These are phyloP conservation scores for Thermothelomyces thermophilus DNA, from an alignment of 2,329 filamentous ascomycete species.

Conservation along the genomic window DNA sequence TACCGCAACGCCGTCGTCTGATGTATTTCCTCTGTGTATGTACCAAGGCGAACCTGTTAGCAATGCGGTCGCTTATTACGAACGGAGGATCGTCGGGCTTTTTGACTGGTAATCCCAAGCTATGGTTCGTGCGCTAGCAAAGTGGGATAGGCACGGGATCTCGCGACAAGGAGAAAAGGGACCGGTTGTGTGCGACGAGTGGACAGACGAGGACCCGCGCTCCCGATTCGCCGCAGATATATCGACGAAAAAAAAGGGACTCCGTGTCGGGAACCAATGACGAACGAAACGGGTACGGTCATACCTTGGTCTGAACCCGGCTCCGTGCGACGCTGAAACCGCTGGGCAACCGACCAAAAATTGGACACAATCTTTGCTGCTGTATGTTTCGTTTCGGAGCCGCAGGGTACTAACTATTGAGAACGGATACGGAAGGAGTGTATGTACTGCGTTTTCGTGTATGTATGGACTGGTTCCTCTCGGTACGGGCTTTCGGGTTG, in stretches of 20 bases:
- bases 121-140: slow-evolving; percentile 6
- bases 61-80: not conserved
- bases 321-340: slow-evolving; percentile 13
- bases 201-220: slow-evolving; percentile 5
- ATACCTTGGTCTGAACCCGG: slow-evolving; percentile 18
- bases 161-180: slow-evolving; percentile 13
- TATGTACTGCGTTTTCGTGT: no score
- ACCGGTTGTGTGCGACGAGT: slow-evolving; percentile 20
- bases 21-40: not conserved
- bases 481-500: not conserved
- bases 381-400: slow-evolving; percentile 1
- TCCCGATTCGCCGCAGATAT: slow-evolving; percentile 23
- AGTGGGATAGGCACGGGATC: slow-evolving; percentile 12
- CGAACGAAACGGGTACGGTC: slow-evolving; percentile 13
- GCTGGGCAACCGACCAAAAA: slow-evolving; percentile 9
- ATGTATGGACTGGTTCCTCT: not conserved
- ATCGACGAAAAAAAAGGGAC: slow-evolving; percentile 21
- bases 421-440: no score
- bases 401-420: no score
- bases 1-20: not conserved
- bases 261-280: slow-evolving; percentile 14
- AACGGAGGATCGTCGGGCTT: not conserved
- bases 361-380: not conserved
- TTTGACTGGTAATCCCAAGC: not conserved
- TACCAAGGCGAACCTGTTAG: not conserved